Evolutionary conservation across 2,329 filamentous ascomycete species (phyloP).

Genomic region (Ceratocystis ficicola): DNA sequence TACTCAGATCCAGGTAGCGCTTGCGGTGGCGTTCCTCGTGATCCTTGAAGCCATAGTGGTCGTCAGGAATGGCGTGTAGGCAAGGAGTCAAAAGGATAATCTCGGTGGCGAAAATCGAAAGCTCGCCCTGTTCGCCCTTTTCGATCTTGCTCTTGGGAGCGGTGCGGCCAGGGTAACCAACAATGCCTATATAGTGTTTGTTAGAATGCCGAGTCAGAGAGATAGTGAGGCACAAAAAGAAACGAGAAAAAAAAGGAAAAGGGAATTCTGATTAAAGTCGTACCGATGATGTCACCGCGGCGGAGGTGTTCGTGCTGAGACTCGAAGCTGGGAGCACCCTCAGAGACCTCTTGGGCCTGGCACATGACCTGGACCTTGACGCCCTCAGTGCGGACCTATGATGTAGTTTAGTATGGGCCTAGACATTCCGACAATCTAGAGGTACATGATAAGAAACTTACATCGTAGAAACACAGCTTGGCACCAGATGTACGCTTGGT

Average conservation of each 20-base stretch:
- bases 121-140: slow-evolving; percentile 69
- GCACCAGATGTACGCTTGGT: slow-evolving; percentile 68
- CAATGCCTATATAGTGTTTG: slow-evolving; percentile 33
- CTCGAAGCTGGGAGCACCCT: slow-evolving; percentile 57
- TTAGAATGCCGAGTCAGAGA: not conserved
- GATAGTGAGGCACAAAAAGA: too few relatives aligned
- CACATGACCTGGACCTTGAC: slow-evolving; percentile 82
- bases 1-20: slow-evolving; percentile 75
- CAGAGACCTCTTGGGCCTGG: slow-evolving; percentile 65
- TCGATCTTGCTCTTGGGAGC: slow-evolving; percentile 79
- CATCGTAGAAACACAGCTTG: slow-evolving; percentile 88
- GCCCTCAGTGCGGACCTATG: slow-evolving; percentile 42
- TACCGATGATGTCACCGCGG: slow-evolving; percentile 81
- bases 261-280: not conserved
- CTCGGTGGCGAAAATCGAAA: slow-evolving; percentile 85
- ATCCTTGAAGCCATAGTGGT: slow-evolving; percentile 92
- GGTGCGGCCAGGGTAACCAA: slow-evolving; percentile 72
- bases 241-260: not conserved
- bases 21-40: slow-evolving; percentile 87
- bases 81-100: slow-evolving; percentile 80
- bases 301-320: slow-evolving; percentile 82
- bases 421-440: not conserved
- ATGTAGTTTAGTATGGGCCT: not conserved
- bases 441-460: not conserved
- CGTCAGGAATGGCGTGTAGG: slow-evolving; percentile 76